Evolutionary conservation across 495 filamentous ascomycete genomes (phyloP), one percentile per base, ranked within the genome.

Genomic region (Geopyxis carbonaria): DNA sequence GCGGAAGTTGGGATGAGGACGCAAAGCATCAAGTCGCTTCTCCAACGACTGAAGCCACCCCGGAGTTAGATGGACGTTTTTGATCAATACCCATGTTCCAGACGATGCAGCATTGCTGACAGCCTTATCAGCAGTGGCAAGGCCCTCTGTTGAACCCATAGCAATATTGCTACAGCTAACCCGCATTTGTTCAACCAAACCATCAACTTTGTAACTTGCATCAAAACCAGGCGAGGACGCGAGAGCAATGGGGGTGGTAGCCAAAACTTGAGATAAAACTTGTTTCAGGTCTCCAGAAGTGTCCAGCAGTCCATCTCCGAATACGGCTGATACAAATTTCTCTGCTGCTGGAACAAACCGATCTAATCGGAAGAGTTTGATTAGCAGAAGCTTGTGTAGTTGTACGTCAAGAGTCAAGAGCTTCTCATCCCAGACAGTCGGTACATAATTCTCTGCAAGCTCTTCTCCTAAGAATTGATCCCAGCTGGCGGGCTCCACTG

Each of bases 141-240:
- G 64, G 54, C 84, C 80, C 63, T 99, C 89, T 47, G 83, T 89
- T 13, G 89, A 95, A 48, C 89, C 89, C 89, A 99, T 99, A 48
- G 89, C 89, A 56, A 95, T 93, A 58, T 93, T 93, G 24, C 83
- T 83, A 63, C 89, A 99, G 21, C 68, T 77, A 22, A 75, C 73
- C 38, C 72, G 67, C 57, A 70, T 78, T 45, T 78, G 72, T 57
- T 93, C 83, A 16, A 95, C 89, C 16, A 95, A 66, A 36, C 76
- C 82, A 54, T 95, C 87, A 40, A 99, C 89, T 68, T 94, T 94
- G 71, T 94, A 99, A 55, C 82, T 91, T 22, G 89, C 89, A 61
- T 99, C 89, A 57, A 95, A 99, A 38, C 89, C 89, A 39, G 89
- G 86, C 50, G 76, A 92, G 10, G 86, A 95, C 55, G 84, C 81